These are phyloP conservation scores for Cytidiella melzeri DNA, from an alignment of 768 basidiomycete species.

Conservation along the genomic window DNA sequence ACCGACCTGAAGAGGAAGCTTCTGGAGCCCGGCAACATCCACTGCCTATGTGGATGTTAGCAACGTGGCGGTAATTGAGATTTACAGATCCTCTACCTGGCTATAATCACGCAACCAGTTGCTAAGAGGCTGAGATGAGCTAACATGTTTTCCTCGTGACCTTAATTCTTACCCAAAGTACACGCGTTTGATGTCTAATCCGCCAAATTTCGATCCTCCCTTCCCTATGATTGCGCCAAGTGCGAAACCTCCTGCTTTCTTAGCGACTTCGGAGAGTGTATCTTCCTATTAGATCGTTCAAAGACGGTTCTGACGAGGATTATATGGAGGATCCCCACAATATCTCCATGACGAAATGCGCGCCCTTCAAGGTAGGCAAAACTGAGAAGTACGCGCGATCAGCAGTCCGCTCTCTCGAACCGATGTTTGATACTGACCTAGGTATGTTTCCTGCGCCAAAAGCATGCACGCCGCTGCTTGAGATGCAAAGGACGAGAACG, in stretches of 20 bases:
- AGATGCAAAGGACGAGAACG: slow-evolving; percentile 49
- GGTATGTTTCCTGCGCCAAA: slow-evolving; percentile 90
- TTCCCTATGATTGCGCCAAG: slow-evolving; percentile 50
- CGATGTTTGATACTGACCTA: slow-evolving; percentile 13
- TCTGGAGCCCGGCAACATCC: slow-evolving; percentile 75
- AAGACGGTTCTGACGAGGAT: slow-evolving; percentile 10
- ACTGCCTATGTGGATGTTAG: slow-evolving; percentile 46
- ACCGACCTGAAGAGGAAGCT: slow-evolving; percentile 58
- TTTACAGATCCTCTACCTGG: slow-evolving; percentile 36
- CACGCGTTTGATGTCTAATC: slow-evolving; percentile 77
- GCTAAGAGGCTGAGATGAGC: slow-evolving; percentile 28
- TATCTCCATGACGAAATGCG: slow-evolving; percentile 87
- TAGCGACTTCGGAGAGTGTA: slow-evolving; percentile 51
- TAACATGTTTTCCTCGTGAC: neutral
- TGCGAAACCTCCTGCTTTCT: slow-evolving; percentile 55
- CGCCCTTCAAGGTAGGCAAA: slow-evolving; percentile 84
- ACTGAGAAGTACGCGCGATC: slow-evolving; percentile 28
- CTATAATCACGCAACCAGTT: slow-evolving; percentile 91
- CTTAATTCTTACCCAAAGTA: slow-evolving; percentile 61
- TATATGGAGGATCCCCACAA: slow-evolving; percentile 35
- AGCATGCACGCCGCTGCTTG: slow-evolving; percentile 55
- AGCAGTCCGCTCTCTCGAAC: neutral
- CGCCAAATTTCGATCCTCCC: slow-evolving; percentile 61
- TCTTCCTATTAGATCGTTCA: slow-evolving; percentile 51
- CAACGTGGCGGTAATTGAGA: neutral